A percentile compares a stretch with the other conserved stretches of the same genome.
These are phyloP conservation scores for Sclerotinia trifoliorum DNA, from an alignment of 2,329 filamentous ascomycete genomes.

Conservation along the genomic window DNA sequence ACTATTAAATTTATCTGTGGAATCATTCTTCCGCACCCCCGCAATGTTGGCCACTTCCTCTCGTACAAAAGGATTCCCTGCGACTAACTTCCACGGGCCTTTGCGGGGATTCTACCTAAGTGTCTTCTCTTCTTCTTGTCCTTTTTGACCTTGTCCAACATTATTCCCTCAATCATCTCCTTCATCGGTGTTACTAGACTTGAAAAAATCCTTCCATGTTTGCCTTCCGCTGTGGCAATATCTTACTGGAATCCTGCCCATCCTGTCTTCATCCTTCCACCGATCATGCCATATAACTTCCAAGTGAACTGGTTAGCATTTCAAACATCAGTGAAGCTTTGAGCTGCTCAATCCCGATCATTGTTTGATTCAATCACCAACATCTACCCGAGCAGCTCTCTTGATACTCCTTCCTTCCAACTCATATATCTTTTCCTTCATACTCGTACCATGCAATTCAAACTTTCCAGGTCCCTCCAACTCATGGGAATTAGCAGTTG, in stretches of 20 bases:
- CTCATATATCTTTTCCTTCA: neutral
- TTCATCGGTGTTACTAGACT: neutral
- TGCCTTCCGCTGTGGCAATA: neutral
- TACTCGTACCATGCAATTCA: constrained; percentile 12
- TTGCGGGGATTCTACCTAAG: constrained; percentile 1
- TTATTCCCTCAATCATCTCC: neutral
- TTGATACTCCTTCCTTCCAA: constrained; percentile 4
- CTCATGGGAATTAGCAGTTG: constrained; percentile 8
- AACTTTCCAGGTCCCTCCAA: constrained; percentile 15
- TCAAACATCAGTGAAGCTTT: neutral
- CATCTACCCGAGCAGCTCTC: neutral
- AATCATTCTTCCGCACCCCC: neutral
- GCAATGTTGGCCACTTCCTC: constrained; percentile 10
- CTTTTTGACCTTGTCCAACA: neutral
- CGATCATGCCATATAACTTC: neutral
- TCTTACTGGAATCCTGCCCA: neutral
- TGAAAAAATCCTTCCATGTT: neutral
- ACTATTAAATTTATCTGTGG: neutral
- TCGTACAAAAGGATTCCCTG: neutral
- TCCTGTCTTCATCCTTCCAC: neutral
- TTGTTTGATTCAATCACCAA: neutral
- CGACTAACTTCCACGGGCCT: constrained; percentile 13
- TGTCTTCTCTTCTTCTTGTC: neutral
- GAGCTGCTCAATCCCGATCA: neutral
- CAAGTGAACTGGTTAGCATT: neutral